Conservation (phyloP, 2,329 filamentous ascomycete species). For the Diplodia intermedia region DNA sequence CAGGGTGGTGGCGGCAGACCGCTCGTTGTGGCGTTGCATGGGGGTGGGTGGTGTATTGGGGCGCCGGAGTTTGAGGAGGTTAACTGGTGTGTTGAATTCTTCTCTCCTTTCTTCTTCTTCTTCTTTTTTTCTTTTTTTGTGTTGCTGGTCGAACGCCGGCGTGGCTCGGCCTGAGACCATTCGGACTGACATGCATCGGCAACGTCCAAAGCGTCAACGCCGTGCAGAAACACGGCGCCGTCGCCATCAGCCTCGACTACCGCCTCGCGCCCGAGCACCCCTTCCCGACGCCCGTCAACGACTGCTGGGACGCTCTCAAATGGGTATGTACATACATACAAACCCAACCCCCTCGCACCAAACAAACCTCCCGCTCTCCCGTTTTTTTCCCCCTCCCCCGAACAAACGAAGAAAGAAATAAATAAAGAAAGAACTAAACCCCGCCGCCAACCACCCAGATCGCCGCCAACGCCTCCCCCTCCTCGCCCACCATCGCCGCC, state of each 20-base stretch:
- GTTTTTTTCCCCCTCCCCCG: too few relatives aligned
- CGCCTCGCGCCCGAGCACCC: conserved; percentile 67
- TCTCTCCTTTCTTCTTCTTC: not conserved
- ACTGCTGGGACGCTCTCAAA: conserved; percentile 41
- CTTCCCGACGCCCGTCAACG: conserved; percentile 68
- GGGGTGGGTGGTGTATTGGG: conserved; percentile 37
- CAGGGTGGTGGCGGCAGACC: conserved; percentile 22
- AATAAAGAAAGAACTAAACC: too few relatives aligned
- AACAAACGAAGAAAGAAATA: too few relatives aligned
- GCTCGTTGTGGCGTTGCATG: conserved; percentile 37
- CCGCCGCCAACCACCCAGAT: conserved; percentile 12
- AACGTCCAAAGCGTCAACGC: conserved; percentile 44
- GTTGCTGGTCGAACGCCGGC: too few relatives aligned
- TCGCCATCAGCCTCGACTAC: conserved; percentile 68
- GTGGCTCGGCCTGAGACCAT: not conserved
- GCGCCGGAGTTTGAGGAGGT: conserved; percentile 34
- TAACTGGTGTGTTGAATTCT: conserved; percentile 20
- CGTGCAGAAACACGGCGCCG: conserved; percentile 61
- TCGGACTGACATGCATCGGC: not conserved
- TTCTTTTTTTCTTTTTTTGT: not conserved
- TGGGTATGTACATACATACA: conserved; percentile 35
- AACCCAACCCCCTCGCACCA: too few relatives aligned
- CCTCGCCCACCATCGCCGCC: conserved; percentile 27
- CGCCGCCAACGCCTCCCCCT: conserved; percentile 33
- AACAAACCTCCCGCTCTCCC: too few relatives aligned